Evolutionary conservation across 176 grass and related monocot species (phyloP), one percentile per base, ranked within the genome.

Genomic region (Hsuehochloa calcarea): DNA sequence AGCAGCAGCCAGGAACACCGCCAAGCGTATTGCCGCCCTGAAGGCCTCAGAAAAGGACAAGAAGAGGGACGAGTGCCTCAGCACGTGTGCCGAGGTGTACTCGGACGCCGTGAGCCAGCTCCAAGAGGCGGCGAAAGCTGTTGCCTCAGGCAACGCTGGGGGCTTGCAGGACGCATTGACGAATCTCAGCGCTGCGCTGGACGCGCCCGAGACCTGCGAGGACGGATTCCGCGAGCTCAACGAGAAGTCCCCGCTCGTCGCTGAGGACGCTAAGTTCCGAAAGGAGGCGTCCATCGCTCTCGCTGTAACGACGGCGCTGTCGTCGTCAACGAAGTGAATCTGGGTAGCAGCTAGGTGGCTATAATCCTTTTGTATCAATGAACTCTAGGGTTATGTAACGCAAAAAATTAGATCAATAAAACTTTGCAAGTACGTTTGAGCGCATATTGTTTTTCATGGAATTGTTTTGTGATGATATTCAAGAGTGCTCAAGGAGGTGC

Each of bases 181-280:
- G 5, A 65, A 50, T 72, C 86, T 94, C 2, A 87, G 84, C 27
- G 41, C 84, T 25, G 86, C 68, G n/a, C 6, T 61, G 35, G 75
- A 78, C 25, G 90, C 86, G 3, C 65, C 86, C 0, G 54, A 38
- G 5, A 89, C 86, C 10, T 94, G 95, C 69, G 84, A 94, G 70
- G 58, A 87, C 7, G 80, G 86, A 9, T 94, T 97, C 46, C 1
- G 40, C 0, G 84, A 91, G 17, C 68, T 70, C 0, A 17, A 77
- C 23, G 46, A 19, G 40, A 0, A 26, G 0, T 92, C 88, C 19
- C 78, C 84, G 14, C 58, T 94, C 23, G 56, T 38, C 34, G 39
- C 17, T 1, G 84, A 91, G 65, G 82, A 94, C 68, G 20, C 34
- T 0, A 65, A 70, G 72, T 97, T 89, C 78, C 5, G 20, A 14